phyloP scores from a whole-genome alignment of 2,329 filamentous ascomycete genomes.

The Sarocladium brachiariae region DNA sequence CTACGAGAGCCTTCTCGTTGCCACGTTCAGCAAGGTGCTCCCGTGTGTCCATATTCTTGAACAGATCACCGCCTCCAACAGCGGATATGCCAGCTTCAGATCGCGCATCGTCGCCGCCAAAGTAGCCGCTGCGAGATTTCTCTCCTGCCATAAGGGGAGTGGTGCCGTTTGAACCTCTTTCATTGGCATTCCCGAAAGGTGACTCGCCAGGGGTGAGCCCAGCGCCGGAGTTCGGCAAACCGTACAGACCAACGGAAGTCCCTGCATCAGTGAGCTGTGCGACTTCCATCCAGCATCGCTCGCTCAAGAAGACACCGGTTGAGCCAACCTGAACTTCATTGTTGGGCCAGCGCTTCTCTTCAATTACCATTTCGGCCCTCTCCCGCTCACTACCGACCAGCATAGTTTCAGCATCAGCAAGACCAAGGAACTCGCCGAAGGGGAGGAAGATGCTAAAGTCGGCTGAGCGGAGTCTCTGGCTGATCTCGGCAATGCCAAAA shows the following conservation, averaged over 20 bases:
- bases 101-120: conserved; percentile 74
- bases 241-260: conserved; percentile 33
- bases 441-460: conserved; percentile 96
- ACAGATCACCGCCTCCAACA: conserved; percentile 92
- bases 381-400: conserved; percentile 89
- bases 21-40: conserved; percentile 94
- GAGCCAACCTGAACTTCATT: conserved; percentile 88
- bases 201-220: conserved; percentile 47
- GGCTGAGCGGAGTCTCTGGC: conserved; percentile 81
- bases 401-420: conserved; percentile 75
- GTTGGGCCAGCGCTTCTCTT: conserved; percentile 83
- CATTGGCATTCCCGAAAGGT: conserved; percentile 55
- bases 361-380: conserved; percentile 83
- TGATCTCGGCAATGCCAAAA: conserved; percentile 94
- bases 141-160: conserved; percentile 63
- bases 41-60: conserved; percentile 89
- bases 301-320: conserved; percentile 92
- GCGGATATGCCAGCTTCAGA: conserved; percentile 92
- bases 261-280: conserved; percentile 63
- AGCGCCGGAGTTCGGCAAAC: conserved; percentile 38
- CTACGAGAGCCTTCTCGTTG: conserved; percentile 81
- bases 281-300: conserved; percentile 91
- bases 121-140: conserved; percentile 72
- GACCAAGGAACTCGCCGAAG: conserved; percentile 88
- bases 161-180: conserved; percentile 39